These are phyloP conservation scores for Pseudopyrenochaeta lycopersici DNA, from an alignment of 2,329 filamentous ascomycete species.

Conservation along the genomic window DNA sequence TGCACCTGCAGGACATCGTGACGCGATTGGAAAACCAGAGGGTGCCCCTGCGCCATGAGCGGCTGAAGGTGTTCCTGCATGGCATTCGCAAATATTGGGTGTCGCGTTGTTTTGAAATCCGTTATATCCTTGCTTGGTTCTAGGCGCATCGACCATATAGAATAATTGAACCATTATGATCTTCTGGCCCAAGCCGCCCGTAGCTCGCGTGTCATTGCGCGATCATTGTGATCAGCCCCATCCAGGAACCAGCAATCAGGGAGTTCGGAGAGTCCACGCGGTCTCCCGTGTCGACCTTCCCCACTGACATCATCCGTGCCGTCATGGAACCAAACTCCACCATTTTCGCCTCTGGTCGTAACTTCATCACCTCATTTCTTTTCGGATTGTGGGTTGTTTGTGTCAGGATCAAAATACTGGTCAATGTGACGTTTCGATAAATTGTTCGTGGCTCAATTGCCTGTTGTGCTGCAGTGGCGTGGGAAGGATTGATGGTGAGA, in stretches of 20 bases:
- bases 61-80: conserved; percentile 22
- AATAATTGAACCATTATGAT: not conserved
- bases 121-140: conserved; percentile 13
- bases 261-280: conserved; percentile 7
- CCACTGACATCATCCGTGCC: conserved; percentile 26
- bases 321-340: conserved; percentile 17
- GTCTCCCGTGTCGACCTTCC: conserved; percentile 12
- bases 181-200: not conserved
- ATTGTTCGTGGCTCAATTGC: too few species aligned
- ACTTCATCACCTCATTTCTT: too few species aligned
- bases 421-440: not conserved
- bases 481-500: conserved; percentile 17
- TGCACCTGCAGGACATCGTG: conserved; percentile 43
- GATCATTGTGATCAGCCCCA: conserved; percentile 13
- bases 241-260: conserved; percentile 24
- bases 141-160: not conserved
- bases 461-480: conserved; percentile 10
- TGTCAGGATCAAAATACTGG: not conserved
- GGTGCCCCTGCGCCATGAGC: conserved; percentile 11
- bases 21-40: conserved; percentile 14
- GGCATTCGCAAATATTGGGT: conserved; percentile 1
- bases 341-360: not conserved
- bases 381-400: not conserved
- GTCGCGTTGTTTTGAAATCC: not conserved
- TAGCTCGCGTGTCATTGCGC: conserved; percentile 8